phyloP scores from a whole-genome alignment of 2,329 filamentous ascomycete species.

The Aspergillus fumigatiaffinis region DNA sequence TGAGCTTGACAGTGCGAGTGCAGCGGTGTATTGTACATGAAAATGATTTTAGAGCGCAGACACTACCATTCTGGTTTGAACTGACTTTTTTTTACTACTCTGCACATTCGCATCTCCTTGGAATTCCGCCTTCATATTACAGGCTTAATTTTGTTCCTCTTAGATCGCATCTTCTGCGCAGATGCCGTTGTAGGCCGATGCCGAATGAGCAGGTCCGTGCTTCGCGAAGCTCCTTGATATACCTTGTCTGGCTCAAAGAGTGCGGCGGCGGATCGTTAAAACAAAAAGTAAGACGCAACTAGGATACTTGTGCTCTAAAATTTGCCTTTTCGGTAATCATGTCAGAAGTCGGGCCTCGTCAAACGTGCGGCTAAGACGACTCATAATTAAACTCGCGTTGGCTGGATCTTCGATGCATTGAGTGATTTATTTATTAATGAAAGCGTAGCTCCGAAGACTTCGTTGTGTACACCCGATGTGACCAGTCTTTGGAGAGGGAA shows the following conservation, averaged over 20 bases:
- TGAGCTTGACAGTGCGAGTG: constrained; percentile 1
- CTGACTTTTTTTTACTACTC: neutral
- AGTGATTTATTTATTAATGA: too few species aligned
- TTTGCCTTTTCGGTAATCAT: neutral
- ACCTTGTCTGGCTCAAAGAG: too few species aligned
- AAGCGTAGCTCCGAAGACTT: neutral
- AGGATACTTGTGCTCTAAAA: neutral
- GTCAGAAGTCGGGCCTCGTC: neutral
- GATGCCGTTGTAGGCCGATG: neutral
- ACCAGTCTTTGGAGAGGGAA: neutral
- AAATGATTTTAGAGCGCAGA: constrained; percentile 14
- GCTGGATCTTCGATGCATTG: neutral
- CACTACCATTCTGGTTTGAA: constrained; percentile 1
- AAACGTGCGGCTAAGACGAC: neutral
- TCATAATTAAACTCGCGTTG: neutral
- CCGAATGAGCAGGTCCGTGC: too few species aligned
- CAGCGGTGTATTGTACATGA: constrained; percentile 17
- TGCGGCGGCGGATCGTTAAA: too few species aligned
- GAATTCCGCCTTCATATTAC: neutral
- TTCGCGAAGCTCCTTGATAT: too few species aligned
- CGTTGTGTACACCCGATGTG: neutral
- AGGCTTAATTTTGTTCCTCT: neutral
- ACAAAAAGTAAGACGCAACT: neutral
- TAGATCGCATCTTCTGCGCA: neutral
- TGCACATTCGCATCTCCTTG: neutral